Conservation (phyloP, 192 early-diverging fungal species). For the Gamsiella multidivaricata region DNA sequence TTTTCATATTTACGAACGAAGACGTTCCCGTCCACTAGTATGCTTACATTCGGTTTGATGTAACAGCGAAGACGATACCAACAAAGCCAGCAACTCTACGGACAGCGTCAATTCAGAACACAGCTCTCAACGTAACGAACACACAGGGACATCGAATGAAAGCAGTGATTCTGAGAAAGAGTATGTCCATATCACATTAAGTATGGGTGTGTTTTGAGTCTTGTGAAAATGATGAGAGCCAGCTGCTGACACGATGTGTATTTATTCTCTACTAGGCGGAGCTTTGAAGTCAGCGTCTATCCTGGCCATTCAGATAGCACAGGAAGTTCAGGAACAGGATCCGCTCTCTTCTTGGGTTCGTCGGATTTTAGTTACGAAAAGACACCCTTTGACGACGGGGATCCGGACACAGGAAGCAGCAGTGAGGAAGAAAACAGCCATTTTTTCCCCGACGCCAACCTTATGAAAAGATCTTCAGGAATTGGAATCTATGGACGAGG, state of each 20-base stretch:
- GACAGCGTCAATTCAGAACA: neutral
- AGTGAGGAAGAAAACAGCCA: conserved; percentile 32
- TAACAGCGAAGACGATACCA: conserved; percentile 1
- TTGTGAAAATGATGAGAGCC: too few relatives aligned
- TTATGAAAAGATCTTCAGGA: conserved; percentile 40
- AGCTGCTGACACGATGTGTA: too few relatives aligned
- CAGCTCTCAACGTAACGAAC: neutral
- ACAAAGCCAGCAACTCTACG: conserved; percentile 10
- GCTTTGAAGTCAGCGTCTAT: conserved; percentile 43
- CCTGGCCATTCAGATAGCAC: conserved; percentile 26
- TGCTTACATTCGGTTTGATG: too few relatives aligned
- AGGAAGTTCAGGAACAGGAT: conserved; percentile 17
- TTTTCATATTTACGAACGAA: too few relatives aligned
- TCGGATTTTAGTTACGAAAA: conserved; percentile 4
- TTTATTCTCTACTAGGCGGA: conserved; percentile 17
- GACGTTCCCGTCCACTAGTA: too few relatives aligned
- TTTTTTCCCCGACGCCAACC: conserved; percentile 14
- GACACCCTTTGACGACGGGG: conserved; percentile 32
- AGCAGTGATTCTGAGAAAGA: conserved; percentile 49
- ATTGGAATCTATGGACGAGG: conserved; percentile 12
- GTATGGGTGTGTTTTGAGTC: too few relatives aligned
- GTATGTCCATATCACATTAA: conserved; percentile 5
- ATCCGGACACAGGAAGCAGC: conserved; percentile 29
- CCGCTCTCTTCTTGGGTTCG: neutral
- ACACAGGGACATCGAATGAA: conserved; percentile 3